Evolutionary conservation across 306 rosid species (phyloP), one percentile per base, ranked within the genome.

Genomic region (Inga oerstediana): DNA sequence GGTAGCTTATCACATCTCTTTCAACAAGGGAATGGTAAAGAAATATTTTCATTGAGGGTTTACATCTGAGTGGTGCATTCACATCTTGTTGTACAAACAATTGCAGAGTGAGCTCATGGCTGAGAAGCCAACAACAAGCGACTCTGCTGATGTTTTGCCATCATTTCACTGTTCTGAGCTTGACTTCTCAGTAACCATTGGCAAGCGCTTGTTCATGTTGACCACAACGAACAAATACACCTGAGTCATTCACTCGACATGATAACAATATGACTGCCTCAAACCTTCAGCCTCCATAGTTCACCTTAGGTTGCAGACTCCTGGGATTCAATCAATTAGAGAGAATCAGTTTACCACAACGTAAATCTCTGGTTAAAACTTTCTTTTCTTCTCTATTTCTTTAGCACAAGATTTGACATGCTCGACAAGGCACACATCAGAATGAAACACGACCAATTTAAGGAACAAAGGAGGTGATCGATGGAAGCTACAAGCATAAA

Each of bases 241-340:
- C 32, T 0, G 19, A 71, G 54, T 43, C 75, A 71, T 71, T 22
- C 19, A 43, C 35, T 43, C 2, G 52, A 43, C 75, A 70, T 20
- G 75, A 10, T 2, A 44, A 22, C 11, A 72, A 22, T 1, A 44
- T 12, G 19, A n/a, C 19, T 20, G 35, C 75, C 46, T 71, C 75
- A 71, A 22, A 44, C 54, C 54, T 44, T 43, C 35, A 4, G 75
- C 51, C 54, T 65, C 84, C 78, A 70, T 49, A 74, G 54, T 61
- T 71, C 78, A 74, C 75, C 84, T 72, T 32, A 71, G 80, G 58
- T 76, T 71, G 86, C 80, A 82, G 75, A 75, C 58, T 76, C 88
- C 90, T 88, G 86, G 72, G 85, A 82, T 82, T 87, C 82, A 84
- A 87, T 83, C 83, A 84, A 79, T 80, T 17, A 64, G 35, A 75